These are phyloP conservation scores for Asterophora parasitica DNA, from an alignment of 768 basidiomycete genomes.

Conservation along the genomic window DNA sequence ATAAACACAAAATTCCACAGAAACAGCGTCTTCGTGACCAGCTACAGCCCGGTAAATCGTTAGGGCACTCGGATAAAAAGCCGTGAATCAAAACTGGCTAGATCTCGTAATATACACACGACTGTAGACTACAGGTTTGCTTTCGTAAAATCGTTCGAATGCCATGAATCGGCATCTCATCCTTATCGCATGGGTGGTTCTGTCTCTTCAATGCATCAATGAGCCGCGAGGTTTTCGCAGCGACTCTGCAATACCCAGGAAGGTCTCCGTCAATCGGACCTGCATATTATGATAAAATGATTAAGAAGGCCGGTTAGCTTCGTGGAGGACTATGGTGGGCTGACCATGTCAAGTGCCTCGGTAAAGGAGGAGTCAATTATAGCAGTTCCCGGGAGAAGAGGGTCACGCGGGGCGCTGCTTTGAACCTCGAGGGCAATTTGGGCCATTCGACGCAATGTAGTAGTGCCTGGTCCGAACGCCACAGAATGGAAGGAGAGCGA, in stretches of 20 bases:
- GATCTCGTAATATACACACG: too few species aligned
- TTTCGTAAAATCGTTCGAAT: background rate
- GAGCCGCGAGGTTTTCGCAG: conserved; percentile 52
- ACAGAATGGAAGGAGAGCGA: conserved; percentile 55
- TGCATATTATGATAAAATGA: conserved; percentile 18
- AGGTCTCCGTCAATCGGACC: conserved; percentile 53
- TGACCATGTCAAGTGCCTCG: conserved; percentile 48
- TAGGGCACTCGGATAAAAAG: conserved; percentile 86
- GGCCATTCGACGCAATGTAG: conserved; percentile 43
- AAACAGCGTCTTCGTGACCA: conserved; percentile 87
- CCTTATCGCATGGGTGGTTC: too few species aligned
- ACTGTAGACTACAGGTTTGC: background rate
- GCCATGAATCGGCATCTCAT: too few species aligned
- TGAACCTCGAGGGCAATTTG: conserved; percentile 46
- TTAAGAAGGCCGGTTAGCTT: background rate
- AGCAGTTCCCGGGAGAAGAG: conserved; percentile 26
- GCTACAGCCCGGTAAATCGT: conserved; percentile 72
- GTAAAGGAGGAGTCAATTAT: conserved; percentile 42
- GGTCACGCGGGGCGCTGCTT: conserved; percentile 37
- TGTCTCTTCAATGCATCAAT: conserved; percentile 18
- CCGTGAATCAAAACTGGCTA: conserved; percentile 1
- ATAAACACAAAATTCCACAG: conserved; percentile 31
- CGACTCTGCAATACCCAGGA: conserved; percentile 54
- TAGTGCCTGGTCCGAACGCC: conserved; percentile 40
- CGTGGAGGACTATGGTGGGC: conserved; percentile 10